Evolutionary conservation across 139 green algal species (phyloP).

Genomic region (Astrephomene gubernaculifera): DNA sequence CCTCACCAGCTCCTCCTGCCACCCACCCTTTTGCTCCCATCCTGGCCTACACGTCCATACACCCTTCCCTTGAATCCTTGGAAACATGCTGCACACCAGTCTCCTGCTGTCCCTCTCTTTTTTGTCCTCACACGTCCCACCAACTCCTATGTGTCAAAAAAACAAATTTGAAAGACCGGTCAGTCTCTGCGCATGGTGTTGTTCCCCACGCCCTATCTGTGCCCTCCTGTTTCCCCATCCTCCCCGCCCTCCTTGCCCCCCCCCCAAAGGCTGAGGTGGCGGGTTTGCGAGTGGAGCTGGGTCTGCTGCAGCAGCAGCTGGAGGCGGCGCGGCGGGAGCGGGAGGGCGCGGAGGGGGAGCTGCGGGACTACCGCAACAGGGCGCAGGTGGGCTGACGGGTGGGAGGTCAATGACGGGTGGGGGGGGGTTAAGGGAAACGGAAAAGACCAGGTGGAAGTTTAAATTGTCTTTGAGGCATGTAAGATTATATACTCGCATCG

Average conservation of each 20-base stretch:
- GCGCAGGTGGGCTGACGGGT: conserved; percentile 64
- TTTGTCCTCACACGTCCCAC: no score
- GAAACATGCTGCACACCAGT: no score
- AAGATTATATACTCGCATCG: no score
- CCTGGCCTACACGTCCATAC: no score
- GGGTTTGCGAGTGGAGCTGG: conserved; percentile 41
- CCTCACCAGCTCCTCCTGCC: no score
- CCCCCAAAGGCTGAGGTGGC: conserved; percentile 36
- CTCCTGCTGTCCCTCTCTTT: no score
- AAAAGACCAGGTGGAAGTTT: background rate
- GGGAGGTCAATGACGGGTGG: background rate
- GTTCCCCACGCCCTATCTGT: background rate
- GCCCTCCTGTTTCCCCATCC: background rate
- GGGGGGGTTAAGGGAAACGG: background rate
- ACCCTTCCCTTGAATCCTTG: no score
- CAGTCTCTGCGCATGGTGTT: background rate
- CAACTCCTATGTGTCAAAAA: no score
- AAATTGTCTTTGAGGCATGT: no score
- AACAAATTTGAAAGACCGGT: no score
- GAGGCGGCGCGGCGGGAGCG: conserved; percentile 44
- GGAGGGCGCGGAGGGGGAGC: conserved; percentile 56
- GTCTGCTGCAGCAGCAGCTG: conserved; percentile 44
- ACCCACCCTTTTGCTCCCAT: no score
- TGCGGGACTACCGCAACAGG: conserved; percentile 62
- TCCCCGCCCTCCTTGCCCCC: background rate